A percentile compares a stretch with the other conserved stretches of the same genome.
phyloP scores from a whole-genome alignment of 495 filamentous ascomycete species.

The Penicillium riverlandense region DNA sequence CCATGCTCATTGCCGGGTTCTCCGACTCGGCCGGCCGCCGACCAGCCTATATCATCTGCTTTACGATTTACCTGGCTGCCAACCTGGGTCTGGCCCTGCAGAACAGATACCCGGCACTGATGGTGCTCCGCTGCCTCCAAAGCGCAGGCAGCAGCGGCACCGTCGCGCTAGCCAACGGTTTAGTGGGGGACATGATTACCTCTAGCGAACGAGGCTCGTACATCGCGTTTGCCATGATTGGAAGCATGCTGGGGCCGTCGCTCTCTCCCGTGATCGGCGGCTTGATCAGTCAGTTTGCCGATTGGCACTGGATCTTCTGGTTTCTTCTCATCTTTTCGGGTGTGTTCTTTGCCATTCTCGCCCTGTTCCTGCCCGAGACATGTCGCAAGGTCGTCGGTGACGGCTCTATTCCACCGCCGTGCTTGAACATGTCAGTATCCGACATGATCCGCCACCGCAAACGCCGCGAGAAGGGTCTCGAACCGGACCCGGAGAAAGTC shows the following conservation, averaged over 20 bases:
- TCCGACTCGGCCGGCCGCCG: slow-evolving; percentile 43
- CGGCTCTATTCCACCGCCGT: slow-evolving; percentile 24
- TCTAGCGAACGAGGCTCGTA: slow-evolving; percentile 38
- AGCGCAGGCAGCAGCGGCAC: slow-evolving; percentile 43
- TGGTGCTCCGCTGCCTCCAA: slow-evolving; percentile 44
- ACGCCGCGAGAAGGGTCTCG: slow-evolving; percentile 8
- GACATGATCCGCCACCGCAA: slow-evolving; percentile 22
- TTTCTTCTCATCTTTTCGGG: slow-evolving; percentile 59
- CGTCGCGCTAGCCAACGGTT: slow-evolving; percentile 30
- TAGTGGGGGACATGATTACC: slow-evolving; percentile 38
- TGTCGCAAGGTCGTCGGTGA: slow-evolving; percentile 40
- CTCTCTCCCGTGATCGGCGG: slow-evolving; percentile 61
- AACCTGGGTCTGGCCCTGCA: slow-evolving; percentile 44
- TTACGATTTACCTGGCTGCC: slow-evolving; percentile 37
- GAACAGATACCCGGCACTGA: slow-evolving; percentile 37
- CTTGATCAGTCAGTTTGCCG: slow-evolving; percentile 54
- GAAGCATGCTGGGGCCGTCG: slow-evolving; percentile 37
- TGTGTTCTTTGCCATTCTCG: slow-evolving; percentile 22
- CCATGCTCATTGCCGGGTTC: slow-evolving; percentile 41
- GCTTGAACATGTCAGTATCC: slow-evolving; percentile 27
- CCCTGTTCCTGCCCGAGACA: slow-evolving; percentile 40
- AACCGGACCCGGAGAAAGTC: neutral
- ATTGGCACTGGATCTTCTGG: slow-evolving; percentile 70
- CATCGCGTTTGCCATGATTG: slow-evolving; percentile 31
- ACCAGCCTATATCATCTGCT: slow-evolving; percentile 40